Evolutionary conservation across 306 rosid genomes (phyloP), one percentile per base, ranked within the genome.

Genomic region (Lagenaria siceraria): DNA sequence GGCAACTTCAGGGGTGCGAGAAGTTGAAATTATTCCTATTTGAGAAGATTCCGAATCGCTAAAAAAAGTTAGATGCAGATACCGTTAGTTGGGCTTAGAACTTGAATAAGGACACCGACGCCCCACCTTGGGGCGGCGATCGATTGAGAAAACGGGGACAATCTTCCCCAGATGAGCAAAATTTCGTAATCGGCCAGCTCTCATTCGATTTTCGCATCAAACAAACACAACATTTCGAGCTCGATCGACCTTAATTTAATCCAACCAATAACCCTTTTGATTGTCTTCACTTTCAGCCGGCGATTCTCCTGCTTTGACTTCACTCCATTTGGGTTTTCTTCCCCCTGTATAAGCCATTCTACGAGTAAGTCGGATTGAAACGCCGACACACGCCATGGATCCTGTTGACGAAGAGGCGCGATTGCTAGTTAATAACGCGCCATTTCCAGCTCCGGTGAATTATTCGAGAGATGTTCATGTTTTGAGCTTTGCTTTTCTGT

Each of bases 401-500:
- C 35, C 68, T 36, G 73, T n/a, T 27, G 89, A 84, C 76, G 96
- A 92, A 78, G 96, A 87, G 80, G 25, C 84, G 29, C 92, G 91
- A 7, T 83, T 92, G 21, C 85, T 92, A 35, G 59, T 65, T 59
- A 63, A 65, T 10, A 58, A 79, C 48, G 78, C 78, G 42, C 78
- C 83, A 17, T 31, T 65, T 22, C 74, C 71, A 62, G 33, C 66
- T 7, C 75, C 78, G 0, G 80, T 49, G 79, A 87, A 81, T 43
- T 80, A 82, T 74, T 38, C 89, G 10, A 84, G 83, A 79, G 97
- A 95, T 77, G 85, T 95, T 83, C 91, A 90, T 53, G 75, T 90
- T 52, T 58, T 95, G 64, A 89, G 97, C 81, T 76, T 79, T 18
- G 90, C 97, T 12, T 95, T 92, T 75, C 84, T 95, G 33, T 82